Evolutionary conservation across 2,329 filamentous ascomycete species (phyloP).

Genomic region (Rhinocladiella similis): DNA sequence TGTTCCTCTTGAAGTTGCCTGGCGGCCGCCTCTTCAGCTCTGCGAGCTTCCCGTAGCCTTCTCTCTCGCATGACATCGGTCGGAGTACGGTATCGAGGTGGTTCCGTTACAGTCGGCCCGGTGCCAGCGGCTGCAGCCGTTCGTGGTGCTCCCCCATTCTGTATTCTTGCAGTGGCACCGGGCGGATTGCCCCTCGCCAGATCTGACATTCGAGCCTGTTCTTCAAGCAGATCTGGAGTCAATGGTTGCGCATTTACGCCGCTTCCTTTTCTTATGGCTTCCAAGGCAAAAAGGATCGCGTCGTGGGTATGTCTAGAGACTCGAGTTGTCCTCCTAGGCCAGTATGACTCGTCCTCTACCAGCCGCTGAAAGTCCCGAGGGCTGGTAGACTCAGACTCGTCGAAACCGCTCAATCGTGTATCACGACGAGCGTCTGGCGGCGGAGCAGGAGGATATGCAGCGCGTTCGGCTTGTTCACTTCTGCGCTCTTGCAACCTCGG

Average conservation of each 20-base stretch:
- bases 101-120: conserved; percentile 53
- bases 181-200: conserved; percentile 62
- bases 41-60: conserved; percentile 71
- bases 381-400: conserved; percentile 29
- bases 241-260: conserved; percentile 62
- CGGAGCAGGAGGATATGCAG: conserved; percentile 27
- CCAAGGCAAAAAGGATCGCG: conserved; percentile 87
- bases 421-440: conserved; percentile 27
- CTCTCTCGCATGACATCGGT: conserved; percentile 90
- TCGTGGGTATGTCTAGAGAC: conserved; percentile 83
- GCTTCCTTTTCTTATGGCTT: conserved; percentile 65
- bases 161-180: conserved; percentile 43
- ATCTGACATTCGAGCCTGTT: conserved; percentile 91
- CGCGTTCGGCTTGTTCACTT: conserved; percentile 39
- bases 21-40: conserved; percentile 66
- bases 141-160: conserved; percentile 56
- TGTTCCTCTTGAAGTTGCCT: conserved; percentile 50
- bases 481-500: conserved; percentile 50
- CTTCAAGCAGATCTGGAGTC: conserved; percentile 80
- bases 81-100: conserved; percentile 72
- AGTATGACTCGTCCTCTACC: conserved; percentile 47
- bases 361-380: conserved; percentile 36
- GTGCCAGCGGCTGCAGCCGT: conserved; percentile 38
- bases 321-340: conserved; percentile 53
- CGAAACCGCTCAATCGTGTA: conserved; percentile 17